Evolutionary conservation across 1,284 basidiomycete genomes (phyloP), one percentile per base, ranked within the genome.

Genomic region (Ceratobasidium sp.): DNA sequence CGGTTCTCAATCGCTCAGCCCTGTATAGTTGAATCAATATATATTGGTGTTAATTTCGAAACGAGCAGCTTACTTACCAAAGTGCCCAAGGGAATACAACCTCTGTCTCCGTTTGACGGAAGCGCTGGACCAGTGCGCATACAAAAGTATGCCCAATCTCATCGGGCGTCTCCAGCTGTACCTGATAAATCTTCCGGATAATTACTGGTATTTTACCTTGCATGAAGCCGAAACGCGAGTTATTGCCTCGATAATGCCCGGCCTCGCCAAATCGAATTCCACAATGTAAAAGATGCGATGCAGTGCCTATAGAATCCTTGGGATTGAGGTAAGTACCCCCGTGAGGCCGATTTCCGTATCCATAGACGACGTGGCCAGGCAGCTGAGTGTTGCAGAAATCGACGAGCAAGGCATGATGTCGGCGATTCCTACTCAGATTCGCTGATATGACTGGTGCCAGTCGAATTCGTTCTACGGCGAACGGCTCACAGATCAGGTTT

Each of bases 211-310:
- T 22, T 1, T 27, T 36, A 7, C 44, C 22, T 44, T 56, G 5
- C 17, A 69, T 69, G 15, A 56, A 69, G 2, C 51, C 53, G 29
- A 44, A 69, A 19, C 65, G 41, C 7, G 33, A 69, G 17, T 53
- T 19, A 17, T 69, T 56, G 33, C 65, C 65, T 24, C 65, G 50
- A 11, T 36, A 24, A 41, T 69, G 65, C 2, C 24, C 2, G 14
- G 29, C 33, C 9, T 27, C 22, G 19, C 65, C 65, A 69, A 56
- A 69, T n/a, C 51, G 36, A 44, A 69, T 54, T 2, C 65, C 65
- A 27, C 41, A 24, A 8, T 15, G 44, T 24, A 54, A 36, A 24
- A 69, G 36, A 27, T 69, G 53, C 2, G 50, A 44, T 14, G 36
- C 11, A 11, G 36, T 41, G 6, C 11, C 36, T 11, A 41, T 11